Conservation (phyloP, 1,284 basidiomycete genomes). For the Earliella scabrosa region DNA sequence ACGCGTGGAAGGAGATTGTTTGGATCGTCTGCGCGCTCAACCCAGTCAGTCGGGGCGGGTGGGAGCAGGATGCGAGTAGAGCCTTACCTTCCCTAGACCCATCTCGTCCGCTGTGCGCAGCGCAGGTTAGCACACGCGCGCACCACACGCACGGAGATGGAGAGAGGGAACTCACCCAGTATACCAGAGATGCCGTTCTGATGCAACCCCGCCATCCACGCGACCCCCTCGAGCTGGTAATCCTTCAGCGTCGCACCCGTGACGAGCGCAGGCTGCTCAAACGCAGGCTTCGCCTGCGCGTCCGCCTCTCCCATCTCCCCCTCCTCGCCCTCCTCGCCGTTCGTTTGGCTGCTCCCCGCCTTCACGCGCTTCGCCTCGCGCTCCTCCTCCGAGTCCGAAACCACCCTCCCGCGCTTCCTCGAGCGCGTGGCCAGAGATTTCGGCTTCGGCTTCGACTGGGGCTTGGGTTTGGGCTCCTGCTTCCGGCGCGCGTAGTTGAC, state of each 20-base stretch:
- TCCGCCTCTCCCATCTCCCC: constrained; percentile 31
- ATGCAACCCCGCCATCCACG: constrained; percentile 95
- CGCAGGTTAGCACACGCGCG: background rate
- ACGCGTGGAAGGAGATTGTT: constrained; percentile 91
- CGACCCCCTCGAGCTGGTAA: constrained; percentile 94
- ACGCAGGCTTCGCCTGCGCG: constrained; percentile 36
- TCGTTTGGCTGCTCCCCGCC: constrained; percentile 32
- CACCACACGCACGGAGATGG: background rate
- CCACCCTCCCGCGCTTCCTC: constrained; percentile 19
- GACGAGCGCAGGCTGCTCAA: constrained; percentile 78
- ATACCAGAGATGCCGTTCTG: constrained; percentile 96
- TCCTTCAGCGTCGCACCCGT: constrained; percentile 87
- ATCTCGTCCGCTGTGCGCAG: constrained; percentile 94
- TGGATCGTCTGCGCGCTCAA: constrained; percentile 95
- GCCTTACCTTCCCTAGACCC: constrained; percentile 84
- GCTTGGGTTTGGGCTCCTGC: constrained; percentile 2
- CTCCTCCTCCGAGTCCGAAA: constrained; percentile 24
- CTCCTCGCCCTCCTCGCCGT: constrained; percentile 28
- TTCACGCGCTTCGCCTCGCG: constrained; percentile 34
- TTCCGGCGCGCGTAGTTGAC: constrained; percentile 12
- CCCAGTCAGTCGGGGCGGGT: too few relatives aligned
- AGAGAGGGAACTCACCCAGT: constrained; percentile 56
- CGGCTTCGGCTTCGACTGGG: constrained; percentile 6
- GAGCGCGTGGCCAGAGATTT: constrained; percentile 22
- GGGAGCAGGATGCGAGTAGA: too few relatives aligned